Evolutionary conservation across 345 rosid species (phyloP).

Genomic region (Gossypium ekmanianum): DNA sequence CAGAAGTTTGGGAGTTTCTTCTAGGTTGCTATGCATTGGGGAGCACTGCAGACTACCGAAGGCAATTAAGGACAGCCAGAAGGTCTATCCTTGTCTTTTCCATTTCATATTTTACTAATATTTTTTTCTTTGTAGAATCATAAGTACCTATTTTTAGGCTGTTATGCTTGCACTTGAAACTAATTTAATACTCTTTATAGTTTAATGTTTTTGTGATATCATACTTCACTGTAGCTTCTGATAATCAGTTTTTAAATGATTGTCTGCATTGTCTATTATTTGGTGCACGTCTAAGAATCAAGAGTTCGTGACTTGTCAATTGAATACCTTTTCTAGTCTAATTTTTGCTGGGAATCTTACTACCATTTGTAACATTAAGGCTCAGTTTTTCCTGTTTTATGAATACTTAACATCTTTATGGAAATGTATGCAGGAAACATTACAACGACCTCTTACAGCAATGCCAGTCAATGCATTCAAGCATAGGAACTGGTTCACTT

Average conservation of each 20-base stretch:
- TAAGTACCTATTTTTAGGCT: slow-evolving; percentile 10
- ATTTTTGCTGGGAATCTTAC: background rate
- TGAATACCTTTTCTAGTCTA: background rate
- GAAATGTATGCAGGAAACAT: slow-evolving; percentile 51
- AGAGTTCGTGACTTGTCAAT: background rate
- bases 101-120: slow-evolving; percentile 2
- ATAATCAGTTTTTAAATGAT: background rate
- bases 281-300: background rate
- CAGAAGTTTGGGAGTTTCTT: slow-evolving; percentile 94
- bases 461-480: slow-evolving; percentile 85
- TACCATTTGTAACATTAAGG: background rate
- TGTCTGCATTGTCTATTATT: background rate
- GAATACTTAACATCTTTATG: slow-evolving; percentile 11
- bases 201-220: background rate
- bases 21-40: slow-evolving; percentile 81
- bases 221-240: slow-evolving; percentile 3
- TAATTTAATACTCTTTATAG: slow-evolving; percentile 7
- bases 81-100: slow-evolving; percentile 42
- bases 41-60: slow-evolving; percentile 73
- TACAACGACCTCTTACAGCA: slow-evolving; percentile 61
- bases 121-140: background rate
- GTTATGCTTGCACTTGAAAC: slow-evolving; percentile 11
- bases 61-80: slow-evolving; percentile 65
- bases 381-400: slow-evolving; percentile 6
- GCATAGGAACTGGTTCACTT: slow-evolving; percentile 88